Base-by-base conservation (phyloP, 345 rosid genomes). In the Citrus trifoliata region DNA sequence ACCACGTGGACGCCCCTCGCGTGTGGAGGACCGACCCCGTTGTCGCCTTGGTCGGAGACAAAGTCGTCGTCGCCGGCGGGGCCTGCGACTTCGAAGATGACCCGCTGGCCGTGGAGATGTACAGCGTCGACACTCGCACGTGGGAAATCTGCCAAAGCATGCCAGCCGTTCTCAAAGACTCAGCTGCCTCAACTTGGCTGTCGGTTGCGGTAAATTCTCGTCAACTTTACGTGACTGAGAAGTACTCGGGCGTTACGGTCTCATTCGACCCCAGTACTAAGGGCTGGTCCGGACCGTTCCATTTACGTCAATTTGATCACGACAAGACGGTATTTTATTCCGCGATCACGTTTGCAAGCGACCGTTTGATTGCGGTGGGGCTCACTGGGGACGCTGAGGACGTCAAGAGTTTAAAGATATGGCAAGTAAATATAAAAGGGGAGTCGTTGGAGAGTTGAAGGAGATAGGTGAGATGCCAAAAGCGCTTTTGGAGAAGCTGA, bases 1-100 rank as follows among this genome's bases (percentile, higher is more conserved):
- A 83, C 82, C 88, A 88, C 78, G 91, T 79, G 53, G 74, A 73
- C 25, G 83, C 90, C 0, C 94, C 97, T 3, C 85, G 58, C 22
- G 76, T 87, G 2, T 91, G 94, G 94, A 84, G 97, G 40, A 35
- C 84, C 3, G 98, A 92, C 78, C 98, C 98, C 3, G 42, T 93
- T 32, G 95, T 92, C 1, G 91, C 92, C 13, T 22, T 85, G 10
- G 91, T 91, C 0, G 97, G 91, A 12, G 73, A 70, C 40, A 74
- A 59, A 1, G 13, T 90, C 38, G 60, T 95, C 18, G 51, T 92
- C 1, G 98, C 94, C 7, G 94, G 97, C 9, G 98, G 98, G 0
- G 84, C 85, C 0, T 85, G 86, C 79, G 86, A 91, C 37, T 93
- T 93, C 88, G 93, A 89, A 74, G 97, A 92, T 10, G 92, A 91